Evolutionary conservation across 495 filamentous ascomycete species (phyloP), one percentile per base, ranked within the genome.

Genomic region (Xylaria venustula): DNA sequence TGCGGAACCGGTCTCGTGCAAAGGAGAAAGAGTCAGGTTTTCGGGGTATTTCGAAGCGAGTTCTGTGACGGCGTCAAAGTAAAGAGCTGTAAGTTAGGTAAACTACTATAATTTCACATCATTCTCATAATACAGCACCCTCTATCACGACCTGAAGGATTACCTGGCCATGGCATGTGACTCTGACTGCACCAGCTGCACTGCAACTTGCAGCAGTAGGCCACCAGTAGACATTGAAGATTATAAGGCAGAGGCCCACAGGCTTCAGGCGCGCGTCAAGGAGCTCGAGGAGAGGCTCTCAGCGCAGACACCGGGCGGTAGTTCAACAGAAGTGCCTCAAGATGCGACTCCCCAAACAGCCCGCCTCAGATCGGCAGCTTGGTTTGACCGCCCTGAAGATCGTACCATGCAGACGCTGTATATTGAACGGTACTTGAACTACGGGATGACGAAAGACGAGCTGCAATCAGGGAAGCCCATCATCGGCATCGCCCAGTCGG

Each of bases 381-480:
- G 60, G 60, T 62, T 62, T 25, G 44, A 51, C 34, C 51, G 60
- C 15, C 53, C 60, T 1, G 60, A 62, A 6, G 60, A 62, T 25
- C 52, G 51, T 9, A 51, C 45, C 7, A 41, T 50, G 45, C 51
- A 62, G 40, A 50, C 36, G 11, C 30, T 82, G 14, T 84, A 84
- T 55, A 76, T 82, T 54, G 81, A 84, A 63, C 74, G 81, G n/a
- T 83, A 83, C 49, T 74, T 83, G 54, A 84, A 83, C 63, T 84
- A 79, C 46, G 81, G 81, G 2, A 67, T 84, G 20, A 84, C 81
- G 0, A 69, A 75, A 19, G 80, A 84, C 42, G 81, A 84, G 60
- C 68, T 84, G 6, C 76, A 79, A 71, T 80, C 79, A 14, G 78
- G 76, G 8, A 83, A 81, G 61, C 81, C 81, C n/a, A 79, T 84